These are phyloP conservation scores for Botrytis paeoniae DNA, from an alignment of 2,329 filamentous ascomycete species.

Conservation along the genomic window DNA sequence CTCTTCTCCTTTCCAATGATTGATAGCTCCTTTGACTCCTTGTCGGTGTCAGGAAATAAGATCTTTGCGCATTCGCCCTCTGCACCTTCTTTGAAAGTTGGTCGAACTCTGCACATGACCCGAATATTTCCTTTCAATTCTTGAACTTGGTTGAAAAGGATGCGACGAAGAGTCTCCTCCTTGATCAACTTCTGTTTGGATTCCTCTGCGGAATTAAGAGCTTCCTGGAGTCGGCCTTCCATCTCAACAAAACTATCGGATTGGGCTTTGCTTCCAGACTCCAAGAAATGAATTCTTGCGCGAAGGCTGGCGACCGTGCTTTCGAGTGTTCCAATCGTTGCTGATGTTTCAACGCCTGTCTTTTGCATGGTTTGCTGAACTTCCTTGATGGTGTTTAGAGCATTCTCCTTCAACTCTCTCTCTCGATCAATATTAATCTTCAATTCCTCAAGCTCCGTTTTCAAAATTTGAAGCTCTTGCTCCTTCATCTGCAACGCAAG, in stretches of 20 bases:
- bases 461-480: conserved; percentile 50
- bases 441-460: conserved; percentile 46
- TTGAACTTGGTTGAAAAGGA: conserved; percentile 96
- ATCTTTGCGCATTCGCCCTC: conserved; percentile 67
- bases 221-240: conserved; percentile 76
- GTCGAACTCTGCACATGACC: conserved; percentile 94
- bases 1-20: conserved; percentile 80
- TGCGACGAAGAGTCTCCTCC: conserved; percentile 85
- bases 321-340: conserved; percentile 66
- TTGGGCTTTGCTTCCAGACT: conserved; percentile 85
- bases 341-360: conserved; percentile 56
- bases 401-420: conserved; percentile 45
- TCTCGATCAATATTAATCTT: conserved; percentile 58
- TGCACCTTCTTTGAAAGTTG: conserved; percentile 57
- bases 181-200: conserved; percentile 80
- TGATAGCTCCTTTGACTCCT: conserved; percentile 83
- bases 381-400: conserved; percentile 49
- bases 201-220: conserved; percentile 64
- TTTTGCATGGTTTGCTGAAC: conserved; percentile 39
- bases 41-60: conserved; percentile 72
- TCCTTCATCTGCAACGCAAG: conserved; percentile 45
- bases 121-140: conserved; percentile 98
- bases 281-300: conserved; percentile 82
- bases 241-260: conserved; percentile 81
- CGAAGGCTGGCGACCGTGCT: conserved; percentile 71